Conservation (phyloP, 2,329 filamentous ascomycete species). For the Botryosphaeria agaves region DNA sequence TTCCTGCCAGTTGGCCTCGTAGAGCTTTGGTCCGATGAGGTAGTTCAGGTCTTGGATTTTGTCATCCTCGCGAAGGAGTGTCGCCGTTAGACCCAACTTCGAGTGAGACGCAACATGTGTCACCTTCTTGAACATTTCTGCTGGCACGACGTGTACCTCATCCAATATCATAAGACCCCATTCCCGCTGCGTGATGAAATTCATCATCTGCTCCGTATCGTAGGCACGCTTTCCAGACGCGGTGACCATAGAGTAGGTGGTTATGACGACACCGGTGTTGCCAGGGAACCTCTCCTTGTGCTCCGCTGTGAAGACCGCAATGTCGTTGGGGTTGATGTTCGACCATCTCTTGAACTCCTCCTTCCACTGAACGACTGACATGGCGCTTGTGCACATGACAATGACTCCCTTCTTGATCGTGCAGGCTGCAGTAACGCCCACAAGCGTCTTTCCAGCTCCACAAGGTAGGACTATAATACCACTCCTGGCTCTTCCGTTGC, state of each 20-base stretch:
- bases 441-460: conserved; percentile 89
- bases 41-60: conserved; percentile 98
- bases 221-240: conserved; percentile 74
- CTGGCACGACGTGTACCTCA: conserved; percentile 94
- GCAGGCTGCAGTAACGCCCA: conserved; percentile 95
- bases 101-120: conserved; percentile 91
- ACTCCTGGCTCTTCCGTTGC: conserved; percentile 90
- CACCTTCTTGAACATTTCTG: conserved; percentile 89
- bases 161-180: conserved; percentile 97
- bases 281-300: conserved; percentile 75
- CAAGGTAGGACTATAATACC: conserved; percentile 95
- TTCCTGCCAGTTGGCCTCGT: conserved; percentile 99
- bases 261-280: conserved; percentile 90
- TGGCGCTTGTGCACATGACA: conserved; percentile 88
- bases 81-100: conserved; percentile 88
- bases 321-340: conserved; percentile 88
- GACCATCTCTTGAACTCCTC: conserved; percentile 97
- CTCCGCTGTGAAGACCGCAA: conserved; percentile 88
- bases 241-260: conserved; percentile 98
- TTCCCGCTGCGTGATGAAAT: conserved; percentile 73
- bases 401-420: conserved; percentile 96
- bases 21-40: conserved; percentile 89
- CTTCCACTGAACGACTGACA: conserved; percentile 95
- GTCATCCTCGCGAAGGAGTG: conserved; percentile 87
- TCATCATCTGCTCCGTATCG: conserved; percentile 95